Evolutionary conservation across 192 early-diverging fungal genomes (phyloP).

Genomic region (Backusella luteola): DNA sequence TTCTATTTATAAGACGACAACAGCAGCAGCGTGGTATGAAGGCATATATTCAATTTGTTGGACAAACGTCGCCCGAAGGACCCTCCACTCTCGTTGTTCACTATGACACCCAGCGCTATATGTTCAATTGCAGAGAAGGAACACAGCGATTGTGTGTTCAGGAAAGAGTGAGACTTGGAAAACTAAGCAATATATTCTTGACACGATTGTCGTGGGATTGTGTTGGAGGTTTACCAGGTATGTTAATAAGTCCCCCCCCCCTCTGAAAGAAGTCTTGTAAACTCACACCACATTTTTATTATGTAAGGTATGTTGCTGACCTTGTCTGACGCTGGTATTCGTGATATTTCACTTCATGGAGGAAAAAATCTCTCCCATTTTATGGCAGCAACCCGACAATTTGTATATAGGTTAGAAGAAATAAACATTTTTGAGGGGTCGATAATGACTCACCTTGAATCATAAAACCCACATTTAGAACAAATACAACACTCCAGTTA

Average conservation of each 20-base stretch:
- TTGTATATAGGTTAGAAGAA: constrained; percentile 59
- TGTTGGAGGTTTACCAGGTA: constrained; percentile 87
- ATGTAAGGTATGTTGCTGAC: constrained; percentile 85
- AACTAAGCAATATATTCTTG: constrained; percentile 76
- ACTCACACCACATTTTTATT: not conserved
- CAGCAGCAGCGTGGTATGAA: constrained; percentile 43
- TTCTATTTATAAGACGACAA: not conserved
- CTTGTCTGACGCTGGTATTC: constrained; percentile 70
- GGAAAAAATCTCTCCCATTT: constrained; percentile 80
- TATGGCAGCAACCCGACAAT: constrained; percentile 74
- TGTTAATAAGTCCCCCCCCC: not conserved
- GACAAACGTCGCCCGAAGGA: constrained; percentile 46
- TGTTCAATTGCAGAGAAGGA: constrained; percentile 95
- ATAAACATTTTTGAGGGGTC: too few relatives aligned
- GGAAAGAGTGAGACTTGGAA: constrained; percentile 67
- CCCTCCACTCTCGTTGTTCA: constrained; percentile 69
- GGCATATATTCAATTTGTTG: constrained; percentile 49
- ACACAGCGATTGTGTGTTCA: constrained; percentile 84
- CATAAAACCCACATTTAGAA: constrained; percentile 6
- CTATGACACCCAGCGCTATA: constrained; percentile 73
- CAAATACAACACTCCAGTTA: constrained; percentile 7
- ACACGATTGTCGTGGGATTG: constrained; percentile 83
- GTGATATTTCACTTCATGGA: constrained; percentile 65
- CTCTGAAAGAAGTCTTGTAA: not conserved
- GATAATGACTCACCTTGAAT: too few relatives aligned